Conservation (phyloP, 176 grass and related monocot genomes). For the Ensete ventricosum region DNA sequence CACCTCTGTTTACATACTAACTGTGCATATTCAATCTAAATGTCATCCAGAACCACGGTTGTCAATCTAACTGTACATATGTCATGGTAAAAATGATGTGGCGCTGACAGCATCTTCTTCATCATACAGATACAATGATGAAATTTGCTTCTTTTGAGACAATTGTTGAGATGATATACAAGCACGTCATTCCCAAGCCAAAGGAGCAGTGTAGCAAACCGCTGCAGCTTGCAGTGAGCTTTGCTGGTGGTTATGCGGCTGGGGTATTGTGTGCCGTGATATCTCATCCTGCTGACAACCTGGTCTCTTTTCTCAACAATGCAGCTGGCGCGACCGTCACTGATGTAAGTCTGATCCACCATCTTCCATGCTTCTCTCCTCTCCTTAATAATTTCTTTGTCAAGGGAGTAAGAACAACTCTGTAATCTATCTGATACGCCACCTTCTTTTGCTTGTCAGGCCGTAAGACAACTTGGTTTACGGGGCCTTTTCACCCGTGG, state of each 20-base stretch:
- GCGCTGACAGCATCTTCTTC: not conserved
- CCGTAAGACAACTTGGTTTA: conserved; percentile 61
- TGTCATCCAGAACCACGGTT: no score
- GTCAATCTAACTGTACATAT: no score
- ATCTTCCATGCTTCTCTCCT: no score
- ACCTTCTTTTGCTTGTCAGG: conserved; percentile 25
- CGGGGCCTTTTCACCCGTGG: conserved; percentile 76
- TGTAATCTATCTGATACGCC: not conserved
- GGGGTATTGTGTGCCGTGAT: conserved; percentile 67
- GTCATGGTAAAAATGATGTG: no score
- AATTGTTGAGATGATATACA: conserved; percentile 76
- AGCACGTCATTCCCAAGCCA: conserved; percentile 60
- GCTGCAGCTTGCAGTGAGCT: conserved; percentile 70
- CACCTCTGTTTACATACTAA: no score
- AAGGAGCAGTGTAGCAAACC: conserved; percentile 83
- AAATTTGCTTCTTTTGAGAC: conserved; percentile 86
- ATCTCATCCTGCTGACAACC: conserved; percentile 83
- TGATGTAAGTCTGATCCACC: conserved; percentile 40
- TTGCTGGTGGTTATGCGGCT: conserved; percentile 71
- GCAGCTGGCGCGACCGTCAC: conserved; percentile 51
- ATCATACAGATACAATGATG: conserved; percentile 75
- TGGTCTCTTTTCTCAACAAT: conserved; percentile 89
- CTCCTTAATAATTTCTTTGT: not conserved
- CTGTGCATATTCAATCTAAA: no score
- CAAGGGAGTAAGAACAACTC: not conserved